Percentiles rank a stretch among this genome's conserved stretches.
These are phyloP conservation scores for Zymoseptoria crescenta DNA, from an alignment of 2,329 filamentous ascomycete species.

Conservation along the genomic window DNA sequence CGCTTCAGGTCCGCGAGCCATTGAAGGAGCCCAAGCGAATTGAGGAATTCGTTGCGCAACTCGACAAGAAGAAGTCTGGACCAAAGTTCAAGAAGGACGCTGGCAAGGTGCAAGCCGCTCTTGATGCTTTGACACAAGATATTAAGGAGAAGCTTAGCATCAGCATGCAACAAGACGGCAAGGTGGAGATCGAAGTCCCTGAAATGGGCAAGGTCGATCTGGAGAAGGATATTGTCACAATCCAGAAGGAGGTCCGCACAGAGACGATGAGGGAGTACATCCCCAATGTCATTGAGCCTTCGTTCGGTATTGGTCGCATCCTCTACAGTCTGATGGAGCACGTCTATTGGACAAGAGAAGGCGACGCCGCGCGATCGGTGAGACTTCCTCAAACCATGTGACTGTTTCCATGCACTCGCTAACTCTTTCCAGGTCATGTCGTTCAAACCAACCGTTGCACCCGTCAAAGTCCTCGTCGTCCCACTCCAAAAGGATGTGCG, in stretches of 20 bases:
- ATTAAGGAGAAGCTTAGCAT: conserved; percentile 72
- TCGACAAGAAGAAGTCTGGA: conserved; percentile 94
- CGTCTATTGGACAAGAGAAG: conserved; percentile 83
- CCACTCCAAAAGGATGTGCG: conserved; percentile 74
- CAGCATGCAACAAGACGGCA: conserved; percentile 64
- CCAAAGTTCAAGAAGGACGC: conserved; percentile 92
- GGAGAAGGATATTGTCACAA: conserved; percentile 67
- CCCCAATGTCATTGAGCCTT: conserved; percentile 82
- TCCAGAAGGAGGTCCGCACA: conserved; percentile 73
- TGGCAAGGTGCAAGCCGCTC: conserved; percentile 72
- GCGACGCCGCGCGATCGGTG: conserved; percentile 79
- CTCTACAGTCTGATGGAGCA: conserved; percentile 92
- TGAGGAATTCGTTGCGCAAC: conserved; percentile 79
- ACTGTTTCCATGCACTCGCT: conserved; percentile 2
- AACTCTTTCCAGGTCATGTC: conserved; percentile 51
- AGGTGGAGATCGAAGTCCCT: conserved; percentile 68
- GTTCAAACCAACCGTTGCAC: conserved; percentile 72
- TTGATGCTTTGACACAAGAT: conserved; percentile 69
- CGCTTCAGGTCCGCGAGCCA: conserved; percentile 76
- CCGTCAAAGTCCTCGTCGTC: conserved; percentile 88
- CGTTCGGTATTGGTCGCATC: conserved; percentile 93
- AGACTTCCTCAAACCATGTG: conserved; percentile 33
- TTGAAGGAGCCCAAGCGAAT: conserved; percentile 69
- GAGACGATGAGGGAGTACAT: conserved; percentile 87
- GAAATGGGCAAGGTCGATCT: conserved; percentile 71